Percentiles rank a stretch among this genome's conserved stretches.
These are phyloP conservation scores for Austroboletus eburneus DNA, from an alignment of 768 basidiomycete genomes.

Conservation along the genomic window DNA sequence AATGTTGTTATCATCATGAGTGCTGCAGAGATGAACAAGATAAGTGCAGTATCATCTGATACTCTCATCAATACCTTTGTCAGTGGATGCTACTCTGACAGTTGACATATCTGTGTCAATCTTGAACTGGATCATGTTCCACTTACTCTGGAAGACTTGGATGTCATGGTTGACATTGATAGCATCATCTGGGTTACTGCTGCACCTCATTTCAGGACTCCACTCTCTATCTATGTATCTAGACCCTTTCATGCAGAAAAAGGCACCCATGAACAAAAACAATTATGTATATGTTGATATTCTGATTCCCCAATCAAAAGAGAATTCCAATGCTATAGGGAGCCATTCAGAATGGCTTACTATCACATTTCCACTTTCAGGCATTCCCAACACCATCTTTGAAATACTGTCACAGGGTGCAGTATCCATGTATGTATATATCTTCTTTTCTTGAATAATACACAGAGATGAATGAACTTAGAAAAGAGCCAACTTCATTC, in stretches of 20 bases:
- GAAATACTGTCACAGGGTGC: background rate
- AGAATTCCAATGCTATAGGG: background rate
- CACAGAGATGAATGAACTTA: constrained; percentile 2
- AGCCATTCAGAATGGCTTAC: constrained; percentile 9
- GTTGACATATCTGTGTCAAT: constrained; percentile 4
- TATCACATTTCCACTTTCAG: background rate
- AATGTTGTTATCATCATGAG: background rate
- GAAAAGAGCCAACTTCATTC: background rate
- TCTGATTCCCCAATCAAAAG: constrained; percentile 9
- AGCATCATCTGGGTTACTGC: constrained; percentile 18
- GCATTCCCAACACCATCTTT: constrained; percentile 4
- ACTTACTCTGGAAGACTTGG: background rate
- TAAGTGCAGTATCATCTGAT: too few species aligned
- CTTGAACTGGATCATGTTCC: background rate
- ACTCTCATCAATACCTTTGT: constrained; percentile 5
- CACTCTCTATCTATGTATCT: background rate
- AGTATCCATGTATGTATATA: background rate
- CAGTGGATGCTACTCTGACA: background rate
- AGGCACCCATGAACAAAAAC: constrained; percentile 6
- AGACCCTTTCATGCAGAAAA: background rate
- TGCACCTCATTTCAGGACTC: background rate
- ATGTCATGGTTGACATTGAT: constrained; percentile 8
- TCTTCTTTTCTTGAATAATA: constrained; percentile 15
- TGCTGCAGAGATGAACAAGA: constrained; percentile 1
- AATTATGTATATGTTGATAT: constrained; percentile 18